Conservation (phyloP, 23 red algal genomes). For the Gracilaria domingensis region DNA sequence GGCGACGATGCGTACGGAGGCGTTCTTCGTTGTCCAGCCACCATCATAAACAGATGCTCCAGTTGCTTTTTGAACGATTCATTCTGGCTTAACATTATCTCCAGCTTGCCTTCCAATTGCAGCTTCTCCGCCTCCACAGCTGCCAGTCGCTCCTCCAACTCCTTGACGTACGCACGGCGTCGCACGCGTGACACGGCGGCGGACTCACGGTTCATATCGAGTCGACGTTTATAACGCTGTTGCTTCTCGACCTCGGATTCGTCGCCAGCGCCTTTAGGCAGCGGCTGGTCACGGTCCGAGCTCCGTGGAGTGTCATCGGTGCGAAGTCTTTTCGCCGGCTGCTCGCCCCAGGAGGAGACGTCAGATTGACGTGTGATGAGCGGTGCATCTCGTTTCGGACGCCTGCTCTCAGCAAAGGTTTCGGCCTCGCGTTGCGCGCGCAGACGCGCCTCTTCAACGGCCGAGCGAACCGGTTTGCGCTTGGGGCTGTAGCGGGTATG, state of each 20-base stretch:
- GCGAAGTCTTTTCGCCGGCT: neutral
- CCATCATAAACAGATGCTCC: conserved; percentile 57
- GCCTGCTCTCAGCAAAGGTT: conserved; percentile 57
- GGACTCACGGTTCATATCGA: conserved; percentile 80
- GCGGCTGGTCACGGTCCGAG: neutral
- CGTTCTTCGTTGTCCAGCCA: neutral
- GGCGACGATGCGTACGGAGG: neutral
- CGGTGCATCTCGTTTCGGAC: neutral
- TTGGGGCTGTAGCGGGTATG: neutral
- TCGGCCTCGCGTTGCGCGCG: conserved; percentile 68
- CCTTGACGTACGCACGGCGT: conserved; percentile 64
- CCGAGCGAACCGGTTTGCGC: conserved; percentile 38
- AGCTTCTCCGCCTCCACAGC: conserved; percentile 78
- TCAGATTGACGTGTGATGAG: too few species aligned
- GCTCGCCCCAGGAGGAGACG: too few species aligned
- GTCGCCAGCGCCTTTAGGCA: neutral
- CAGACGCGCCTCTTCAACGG: conserved; percentile 58
- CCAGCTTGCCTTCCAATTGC: conserved; percentile 65
- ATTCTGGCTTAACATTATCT: conserved; percentile 69
- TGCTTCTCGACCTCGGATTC: conserved; percentile 46
- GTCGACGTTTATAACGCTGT: conserved; percentile 64
- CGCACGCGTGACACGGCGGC: conserved; percentile 79
- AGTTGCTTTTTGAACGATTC: conserved; percentile 63
- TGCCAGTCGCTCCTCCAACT: conserved; percentile 69
- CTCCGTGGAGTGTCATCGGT: neutral